Evolutionary conservation across 148 eudicot genomes (phyloP).

Genomic region (Linanthus parryae): DNA sequence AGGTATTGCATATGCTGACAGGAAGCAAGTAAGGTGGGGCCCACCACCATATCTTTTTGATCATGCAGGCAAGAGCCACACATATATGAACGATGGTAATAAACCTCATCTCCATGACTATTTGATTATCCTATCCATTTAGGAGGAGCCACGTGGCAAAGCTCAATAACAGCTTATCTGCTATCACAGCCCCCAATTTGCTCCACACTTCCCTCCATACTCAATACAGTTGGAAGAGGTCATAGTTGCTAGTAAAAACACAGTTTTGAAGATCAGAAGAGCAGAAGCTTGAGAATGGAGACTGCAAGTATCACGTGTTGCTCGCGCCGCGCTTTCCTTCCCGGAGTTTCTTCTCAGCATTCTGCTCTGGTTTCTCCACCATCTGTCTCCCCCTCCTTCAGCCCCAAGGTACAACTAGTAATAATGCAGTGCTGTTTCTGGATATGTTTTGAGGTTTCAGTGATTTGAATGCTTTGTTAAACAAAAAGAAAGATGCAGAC

Average conservation of each 20-base stretch:
- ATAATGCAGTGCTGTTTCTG: neutral
- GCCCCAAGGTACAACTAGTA: constrained; percentile 48
- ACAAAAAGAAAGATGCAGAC: too few relatives aligned
- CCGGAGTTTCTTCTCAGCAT: constrained; percentile 54
- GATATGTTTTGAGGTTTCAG: neutral
- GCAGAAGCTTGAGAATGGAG: constrained; percentile 61
- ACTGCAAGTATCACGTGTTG: constrained; percentile 61
- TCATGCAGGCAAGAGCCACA: constrained; percentile 34
- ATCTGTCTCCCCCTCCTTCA: constrained; percentile 41
- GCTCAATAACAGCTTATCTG: constrained; percentile 58
- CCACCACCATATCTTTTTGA: constrained; percentile 3
- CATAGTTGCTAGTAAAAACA: constrained; percentile 4
- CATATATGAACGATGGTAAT: constrained; percentile 39
- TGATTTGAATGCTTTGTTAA: too few relatives aligned
- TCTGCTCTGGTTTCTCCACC: constrained; percentile 48
- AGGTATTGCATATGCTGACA: too few relatives aligned
- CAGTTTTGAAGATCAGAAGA: neutral
- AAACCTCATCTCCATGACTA: constrained; percentile 18
- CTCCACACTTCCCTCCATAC: neutral
- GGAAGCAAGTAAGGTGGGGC: too few relatives aligned
- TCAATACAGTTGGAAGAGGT: neutral
- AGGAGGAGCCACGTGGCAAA: constrained; percentile 59
- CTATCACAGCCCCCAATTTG: constrained; percentile 17
- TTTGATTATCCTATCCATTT: constrained; percentile 32
- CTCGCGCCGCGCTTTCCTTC: constrained; percentile 52